These are phyloP conservation scores for Durotheca rogersii DNA, from an alignment of 495 filamentous ascomycete species.

Conservation along the genomic window DNA sequence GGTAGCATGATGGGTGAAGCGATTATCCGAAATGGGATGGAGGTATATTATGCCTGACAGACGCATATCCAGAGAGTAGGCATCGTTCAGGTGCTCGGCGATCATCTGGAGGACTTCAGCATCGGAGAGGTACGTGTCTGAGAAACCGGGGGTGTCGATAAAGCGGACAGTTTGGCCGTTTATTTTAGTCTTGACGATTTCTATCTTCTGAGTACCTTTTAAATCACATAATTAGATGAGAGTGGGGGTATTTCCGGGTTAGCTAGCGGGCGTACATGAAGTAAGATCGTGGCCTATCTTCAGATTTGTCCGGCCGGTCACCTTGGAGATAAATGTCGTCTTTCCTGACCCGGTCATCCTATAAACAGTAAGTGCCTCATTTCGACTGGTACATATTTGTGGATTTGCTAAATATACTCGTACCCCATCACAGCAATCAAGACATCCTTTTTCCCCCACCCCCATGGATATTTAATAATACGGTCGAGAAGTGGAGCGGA, in stretches of 20 bases:
- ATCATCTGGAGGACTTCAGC: constrained; percentile 45
- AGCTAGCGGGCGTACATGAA: constrained; percentile 30
- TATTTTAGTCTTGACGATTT: constrained; percentile 20
- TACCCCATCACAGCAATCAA: constrained; percentile 35
- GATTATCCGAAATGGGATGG: constrained; percentile 46
- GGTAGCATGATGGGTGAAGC: constrained; percentile 42
- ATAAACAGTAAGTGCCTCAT: background rate
- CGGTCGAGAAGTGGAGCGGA: too few species aligned
- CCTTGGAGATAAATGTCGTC: constrained; percentile 44
- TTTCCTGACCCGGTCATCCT: constrained; percentile 45
- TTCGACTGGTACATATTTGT: background rate
- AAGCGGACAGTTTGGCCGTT: constrained; percentile 30
- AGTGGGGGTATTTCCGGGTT: background rate
- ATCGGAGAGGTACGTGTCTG: constrained; percentile 44
- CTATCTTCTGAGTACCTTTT: constrained; percentile 29
- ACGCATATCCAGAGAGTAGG: constrained; percentile 17
- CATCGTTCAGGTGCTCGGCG: constrained; percentile 31
- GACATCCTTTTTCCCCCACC: constrained; percentile 8
- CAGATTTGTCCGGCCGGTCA: constrained; percentile 28
- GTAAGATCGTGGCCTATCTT: constrained; percentile 33
- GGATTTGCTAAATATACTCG: background rate
- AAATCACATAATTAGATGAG: constrained; percentile 1
- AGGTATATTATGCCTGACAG: constrained; percentile 47
- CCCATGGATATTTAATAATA: too few species aligned
- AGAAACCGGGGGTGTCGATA: constrained; percentile 50